These are phyloP conservation scores for Ophiostoma ulmi DNA, from an alignment of 2,329 filamentous ascomycete species.

Conservation along the genomic window DNA sequence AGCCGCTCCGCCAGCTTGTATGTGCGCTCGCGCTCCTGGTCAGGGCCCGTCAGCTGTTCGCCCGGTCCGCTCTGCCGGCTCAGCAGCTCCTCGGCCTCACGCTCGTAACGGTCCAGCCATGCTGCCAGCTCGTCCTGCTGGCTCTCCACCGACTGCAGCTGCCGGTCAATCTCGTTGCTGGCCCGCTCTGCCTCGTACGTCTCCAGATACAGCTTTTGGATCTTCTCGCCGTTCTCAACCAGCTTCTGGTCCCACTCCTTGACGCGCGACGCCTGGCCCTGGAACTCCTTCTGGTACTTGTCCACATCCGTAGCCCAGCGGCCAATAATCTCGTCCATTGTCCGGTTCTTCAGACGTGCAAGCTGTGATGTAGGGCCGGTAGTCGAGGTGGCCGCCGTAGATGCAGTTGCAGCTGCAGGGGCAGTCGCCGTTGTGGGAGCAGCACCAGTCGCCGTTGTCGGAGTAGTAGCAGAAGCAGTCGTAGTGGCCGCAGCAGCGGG, in stretches of 20 bases:
- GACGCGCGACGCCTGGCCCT: constrained; percentile 80
- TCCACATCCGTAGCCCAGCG: constrained; percentile 92
- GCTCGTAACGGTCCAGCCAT: constrained; percentile 87
- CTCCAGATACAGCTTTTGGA: constrained; percentile 84
- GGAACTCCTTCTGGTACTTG: constrained; percentile 96
- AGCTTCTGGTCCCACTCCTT: constrained; percentile 87
- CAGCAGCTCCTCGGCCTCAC: constrained; percentile 85
- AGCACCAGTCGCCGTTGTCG: constrained; percentile 29
- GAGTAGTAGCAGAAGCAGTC: constrained; percentile 31
- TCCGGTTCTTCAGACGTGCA: constrained; percentile 93
- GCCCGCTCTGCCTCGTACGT: constrained; percentile 92
- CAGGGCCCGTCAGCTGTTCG: constrained; percentile 69
- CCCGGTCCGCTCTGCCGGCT: constrained; percentile 68
- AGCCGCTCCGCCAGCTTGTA: constrained; percentile 95
- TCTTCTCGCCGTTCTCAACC: constrained; percentile 91
- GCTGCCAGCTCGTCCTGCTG: constrained; percentile 86
- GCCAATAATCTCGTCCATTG: constrained; percentile 98
- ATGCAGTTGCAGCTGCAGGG: constrained; percentile 29
- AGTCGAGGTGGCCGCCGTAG: constrained; percentile 55
- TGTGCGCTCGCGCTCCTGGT: constrained; percentile 91
- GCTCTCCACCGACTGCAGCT: constrained; percentile 81
- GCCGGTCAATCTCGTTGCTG: constrained; percentile 87
- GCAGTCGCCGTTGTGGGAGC: constrained; percentile 36
- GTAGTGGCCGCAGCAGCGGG: constrained; percentile 27
- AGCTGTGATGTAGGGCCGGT: constrained; percentile 76